Evolutionary conservation across 2,329 filamentous ascomycete species (phyloP).

Genomic region (Aspergillus sp.): DNA sequence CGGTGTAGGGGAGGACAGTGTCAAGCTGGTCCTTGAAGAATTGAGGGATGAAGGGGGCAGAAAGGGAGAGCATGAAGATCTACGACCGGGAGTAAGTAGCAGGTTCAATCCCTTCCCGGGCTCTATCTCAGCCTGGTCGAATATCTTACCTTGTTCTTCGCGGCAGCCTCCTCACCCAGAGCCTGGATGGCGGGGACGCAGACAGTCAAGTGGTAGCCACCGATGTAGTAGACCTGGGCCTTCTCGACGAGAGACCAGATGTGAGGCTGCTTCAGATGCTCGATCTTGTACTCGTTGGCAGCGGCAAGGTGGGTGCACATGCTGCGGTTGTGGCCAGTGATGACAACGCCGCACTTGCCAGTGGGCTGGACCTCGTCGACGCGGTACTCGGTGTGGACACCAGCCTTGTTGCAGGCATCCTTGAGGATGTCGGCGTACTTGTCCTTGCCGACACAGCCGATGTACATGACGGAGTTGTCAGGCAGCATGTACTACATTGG

Average conservation of each 20-base stretch:
- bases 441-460: slow-evolving; percentile 92
- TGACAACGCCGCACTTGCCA: slow-evolving; percentile 92
- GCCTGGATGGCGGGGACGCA: slow-evolving; percentile 87
- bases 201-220: slow-evolving; percentile 96
- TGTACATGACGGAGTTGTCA: slow-evolving; percentile 84
- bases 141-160: slow-evolving; percentile 72
- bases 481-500: slow-evolving; percentile 75
- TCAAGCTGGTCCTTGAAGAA: slow-evolving; percentile 98
- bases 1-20: slow-evolving; percentile 83
- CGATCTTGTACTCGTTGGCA: slow-evolving; percentile 94
- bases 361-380: slow-evolving; percentile 82
- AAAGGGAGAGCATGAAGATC: slow-evolving; percentile 84
- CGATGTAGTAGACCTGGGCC: slow-evolving; percentile 86
- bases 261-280: slow-evolving; percentile 85
- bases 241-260: slow-evolving; percentile 91
- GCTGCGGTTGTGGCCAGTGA: slow-evolving; percentile 93
- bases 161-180: slow-evolving; percentile 83
- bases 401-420: slow-evolving; percentile 81
- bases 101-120: too few species aligned
- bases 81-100: slow-evolving; percentile 21
- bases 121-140: neutral
- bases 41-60: slow-evolving; percentile 91
- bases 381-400: slow-evolving; percentile 91
- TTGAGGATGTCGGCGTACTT: slow-evolving; percentile 89
- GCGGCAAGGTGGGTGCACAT: slow-evolving; percentile 94